Conservation (phyloP, 257 asterid species). For the Primulina huaijiensis region DNA sequence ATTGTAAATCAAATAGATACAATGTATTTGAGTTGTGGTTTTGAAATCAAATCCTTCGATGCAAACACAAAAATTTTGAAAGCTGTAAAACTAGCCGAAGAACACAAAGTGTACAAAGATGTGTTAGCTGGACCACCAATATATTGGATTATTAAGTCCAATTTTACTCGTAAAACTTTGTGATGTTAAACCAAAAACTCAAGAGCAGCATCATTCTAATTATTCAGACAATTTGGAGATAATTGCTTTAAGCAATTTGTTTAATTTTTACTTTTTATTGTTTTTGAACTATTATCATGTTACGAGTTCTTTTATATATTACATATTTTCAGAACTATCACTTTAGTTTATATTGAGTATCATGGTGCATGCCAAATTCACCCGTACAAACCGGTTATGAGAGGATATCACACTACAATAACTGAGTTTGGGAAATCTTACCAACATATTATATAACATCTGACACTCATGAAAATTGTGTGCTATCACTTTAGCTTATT, state of each 20-base stretch:
- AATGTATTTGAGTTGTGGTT: too few species aligned
- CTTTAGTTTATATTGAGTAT: not conserved
- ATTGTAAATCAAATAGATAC: too few species aligned
- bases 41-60: too few species aligned
- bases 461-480: not conserved
- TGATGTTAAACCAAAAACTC: not conserved
- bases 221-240: not conserved
- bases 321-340: too few species aligned
- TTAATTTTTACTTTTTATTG: too few species aligned
- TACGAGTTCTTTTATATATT: not conserved
- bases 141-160: not conserved
- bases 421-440: not conserved
- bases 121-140: constrained; percentile 2
- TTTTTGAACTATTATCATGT: too few species aligned
- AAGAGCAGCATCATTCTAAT: not conserved
- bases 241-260: not conserved
- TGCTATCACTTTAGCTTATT: not conserved
- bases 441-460: not conserved
- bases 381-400: not conserved
- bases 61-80: too few species aligned
- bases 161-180: not conserved
- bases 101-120: constrained; percentile 23
- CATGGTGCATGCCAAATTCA: too few species aligned
- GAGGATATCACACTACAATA: not conserved
- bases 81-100: constrained; percentile 19